These are phyloP conservation scores for Didymella arachidicola DNA, from an alignment of 2,329 filamentous ascomycete species.

Conservation along the genomic window DNA sequence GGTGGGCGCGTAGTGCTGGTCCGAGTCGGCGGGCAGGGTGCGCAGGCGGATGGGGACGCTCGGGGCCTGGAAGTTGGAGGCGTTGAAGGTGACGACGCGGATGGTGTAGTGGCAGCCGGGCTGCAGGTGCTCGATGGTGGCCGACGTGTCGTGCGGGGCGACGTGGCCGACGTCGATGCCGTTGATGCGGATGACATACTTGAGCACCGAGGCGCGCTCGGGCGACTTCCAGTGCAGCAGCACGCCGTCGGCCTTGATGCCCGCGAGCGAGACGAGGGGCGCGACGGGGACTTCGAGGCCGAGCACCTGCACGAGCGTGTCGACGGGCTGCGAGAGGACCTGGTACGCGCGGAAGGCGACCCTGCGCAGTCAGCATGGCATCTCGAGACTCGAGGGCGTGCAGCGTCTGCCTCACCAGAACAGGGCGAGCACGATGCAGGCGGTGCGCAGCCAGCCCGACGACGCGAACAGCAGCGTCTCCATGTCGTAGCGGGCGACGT, in stretches of 20 bases:
- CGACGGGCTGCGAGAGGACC: slow-evolving; percentile 88
- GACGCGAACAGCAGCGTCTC: slow-evolving; percentile 46
- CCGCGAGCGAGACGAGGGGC: slow-evolving; percentile 88
- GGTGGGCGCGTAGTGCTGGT: slow-evolving; percentile 59
- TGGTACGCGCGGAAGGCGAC: slow-evolving; percentile 85
- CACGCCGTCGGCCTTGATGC: slow-evolving; percentile 85
- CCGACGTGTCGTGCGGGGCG: slow-evolving; percentile 80
- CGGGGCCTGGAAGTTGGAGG: slow-evolving; percentile 89
- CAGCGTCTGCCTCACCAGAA: slow-evolving; percentile 34
- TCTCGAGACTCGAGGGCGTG: background rate
- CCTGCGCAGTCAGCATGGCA: slow-evolving; percentile 45
- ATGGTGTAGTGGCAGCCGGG: slow-evolving; percentile 93
- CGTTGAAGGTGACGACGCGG: slow-evolving; percentile 87
- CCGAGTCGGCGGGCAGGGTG: slow-evolving; percentile 62
- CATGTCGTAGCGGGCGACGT: slow-evolving; percentile 48
- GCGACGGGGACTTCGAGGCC: slow-evolving; percentile 92
- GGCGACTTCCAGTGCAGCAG: slow-evolving; percentile 88
- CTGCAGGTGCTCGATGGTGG: slow-evolving; percentile 86
- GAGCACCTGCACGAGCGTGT: slow-evolving; percentile 87
- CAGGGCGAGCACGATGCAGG: slow-evolving; percentile 46
- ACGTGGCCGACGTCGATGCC: slow-evolving; percentile 91
- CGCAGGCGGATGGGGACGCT: slow-evolving; percentile 85
- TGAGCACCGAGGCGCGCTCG: slow-evolving; percentile 72
- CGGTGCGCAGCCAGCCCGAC: slow-evolving; percentile 47
- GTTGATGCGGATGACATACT: slow-evolving; percentile 92